Base-by-base conservation (phyloP, 345 rosid genomes). In the Lepidium didymum region DNA sequence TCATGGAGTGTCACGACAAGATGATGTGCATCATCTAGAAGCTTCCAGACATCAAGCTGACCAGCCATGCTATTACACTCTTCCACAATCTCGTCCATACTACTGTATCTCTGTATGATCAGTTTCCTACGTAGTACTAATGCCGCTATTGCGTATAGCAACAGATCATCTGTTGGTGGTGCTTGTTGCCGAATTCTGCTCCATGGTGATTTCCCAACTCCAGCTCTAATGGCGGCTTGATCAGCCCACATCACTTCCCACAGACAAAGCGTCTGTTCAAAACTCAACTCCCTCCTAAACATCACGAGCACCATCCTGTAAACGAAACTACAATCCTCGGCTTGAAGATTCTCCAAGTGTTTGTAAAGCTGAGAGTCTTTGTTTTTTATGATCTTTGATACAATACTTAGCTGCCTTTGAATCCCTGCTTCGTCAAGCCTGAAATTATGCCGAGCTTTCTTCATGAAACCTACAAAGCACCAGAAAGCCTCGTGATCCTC, bases 221-320 rank as follows among this genome's bases (percentile, higher is more conserved):
- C 92, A 6, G 92, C 90, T 76, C 99, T 89, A 13, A 91, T 85
- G n/a, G 99, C 97, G 4, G 97, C 97, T 78, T 89, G 97, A 81
- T 95, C 99, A 23, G 96, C 99, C 99, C 99, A 91, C 93, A 95
- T 86, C 52, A 95, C 97, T 80, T 95, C 99, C 99, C 99, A 95
- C 0, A 95, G 90, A 81, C 91, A 85, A 63, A 84, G 68, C 10
- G 99, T 89, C 72, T 95, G 96, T 64, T 95, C 99, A 58, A 91
- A 91, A 23, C 96, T 83, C 74, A 95, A 74, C 78, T 95, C 97
- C 72, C 99, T 83, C 69, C 97, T 80, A 68, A 95, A 95, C 67
- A 95, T 72, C 29, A 95, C 99, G 6, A 95, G 87, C 54, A 91
- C 99, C 99, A 95, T 95, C 77, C 99, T 86, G 79, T 95, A 95